A percentile compares a stretch with the other conserved stretches of the same genome.
These are phyloP conservation scores for Geotrichum aggregatum DNA, from an alignment of 1,139 yeast species.

Conservation along the genomic window DNA sequence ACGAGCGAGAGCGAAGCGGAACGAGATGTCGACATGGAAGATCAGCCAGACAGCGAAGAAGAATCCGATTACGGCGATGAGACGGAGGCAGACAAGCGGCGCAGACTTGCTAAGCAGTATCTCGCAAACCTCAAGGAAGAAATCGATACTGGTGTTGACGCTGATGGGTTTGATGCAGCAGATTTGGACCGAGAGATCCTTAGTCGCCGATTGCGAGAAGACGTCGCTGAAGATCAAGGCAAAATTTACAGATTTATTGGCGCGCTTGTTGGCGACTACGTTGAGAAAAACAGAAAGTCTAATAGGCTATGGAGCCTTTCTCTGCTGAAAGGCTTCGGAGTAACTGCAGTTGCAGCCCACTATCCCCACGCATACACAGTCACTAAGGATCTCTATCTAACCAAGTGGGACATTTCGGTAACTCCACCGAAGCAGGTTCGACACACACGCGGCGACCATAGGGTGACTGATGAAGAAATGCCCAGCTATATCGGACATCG, in stretches of 20 bases:
- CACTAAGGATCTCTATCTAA: slow-evolving; percentile 74
- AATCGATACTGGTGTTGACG: slow-evolving; percentile 37
- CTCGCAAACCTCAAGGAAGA: slow-evolving; percentile 64
- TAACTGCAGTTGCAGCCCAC: slow-evolving; percentile 46
- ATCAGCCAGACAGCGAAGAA: slow-evolving; percentile 28
- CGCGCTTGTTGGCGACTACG: slow-evolving; percentile 28
- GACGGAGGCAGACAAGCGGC: slow-evolving; percentile 86
- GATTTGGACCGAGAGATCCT: slow-evolving; percentile 86
- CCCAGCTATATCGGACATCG: slow-evolving; percentile 55
- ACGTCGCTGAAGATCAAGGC: slow-evolving; percentile 87
- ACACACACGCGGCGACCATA: slow-evolving; percentile 60
- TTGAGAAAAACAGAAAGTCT: slow-evolving; percentile 4
- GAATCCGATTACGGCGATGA: slow-evolving; percentile 52
- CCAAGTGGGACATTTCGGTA: slow-evolving; percentile 65
- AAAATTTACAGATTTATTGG: slow-evolving; percentile 68
- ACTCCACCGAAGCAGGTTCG: slow-evolving; percentile 56
- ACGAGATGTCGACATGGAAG: slow-evolving; percentile 25
- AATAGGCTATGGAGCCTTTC: slow-evolving; percentile 21
- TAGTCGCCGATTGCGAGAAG: slow-evolving; percentile 73
- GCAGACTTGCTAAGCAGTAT: slow-evolving; percentile 90
- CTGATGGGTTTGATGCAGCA: slow-evolving; percentile 77
- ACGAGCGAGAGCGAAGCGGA: slow-evolving; percentile 32
- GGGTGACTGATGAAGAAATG: slow-evolving; percentile 39
- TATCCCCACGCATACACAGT: slow-evolving; percentile 71
- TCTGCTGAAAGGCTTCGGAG: slow-evolving; percentile 28